A percentile compares a stretch with the other conserved stretches of the same genome.
phyloP scores from a whole-genome alignment of 768 basidiomycete genomes.

The Suillus plorans region DNA sequence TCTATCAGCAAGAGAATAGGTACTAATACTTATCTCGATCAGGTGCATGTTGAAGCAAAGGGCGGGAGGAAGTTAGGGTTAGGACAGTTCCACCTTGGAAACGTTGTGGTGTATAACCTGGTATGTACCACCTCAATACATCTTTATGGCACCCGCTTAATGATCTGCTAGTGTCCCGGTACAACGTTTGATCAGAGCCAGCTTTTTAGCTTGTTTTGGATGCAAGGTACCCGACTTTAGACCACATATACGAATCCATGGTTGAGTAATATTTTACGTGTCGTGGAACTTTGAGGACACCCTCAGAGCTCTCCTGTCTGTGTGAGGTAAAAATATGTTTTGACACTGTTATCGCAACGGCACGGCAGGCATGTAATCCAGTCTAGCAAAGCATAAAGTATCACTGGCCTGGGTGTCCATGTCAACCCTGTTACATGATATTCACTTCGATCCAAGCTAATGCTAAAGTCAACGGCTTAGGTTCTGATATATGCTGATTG shows the following conservation, averaged over 20 bases:
- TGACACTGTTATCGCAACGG: neutral
- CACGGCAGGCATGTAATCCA: neutral
- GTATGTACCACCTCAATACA: constrained; percentile 14
- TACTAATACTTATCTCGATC: constrained; percentile 32
- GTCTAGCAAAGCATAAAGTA: neutral
- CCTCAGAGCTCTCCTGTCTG: neutral
- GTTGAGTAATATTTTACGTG: neutral
- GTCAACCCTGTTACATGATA: neutral
- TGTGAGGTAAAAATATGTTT: neutral
- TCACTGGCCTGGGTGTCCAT: neutral
- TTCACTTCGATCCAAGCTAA: neutral
- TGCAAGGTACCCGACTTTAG: constrained; percentile 25
- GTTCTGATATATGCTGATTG: neutral
- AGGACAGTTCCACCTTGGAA: constrained; percentile 22
- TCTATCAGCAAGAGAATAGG: constrained; percentile 24
- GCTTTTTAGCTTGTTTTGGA: constrained; percentile 21
- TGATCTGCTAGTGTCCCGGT: constrained; percentile 23
- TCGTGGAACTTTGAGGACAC: neutral
- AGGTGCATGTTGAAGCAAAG: constrained; percentile 31
- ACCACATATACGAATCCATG: neutral
- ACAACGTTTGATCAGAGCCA: constrained; percentile 16
- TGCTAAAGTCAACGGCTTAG: neutral
- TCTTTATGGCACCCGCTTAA: neutral
- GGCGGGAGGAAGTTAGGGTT: constrained; percentile 30
- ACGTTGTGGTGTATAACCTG: constrained; percentile 21